Percentiles rank a stretch among this genome's conserved stretches.
Conservation (phyloP, 2,329 filamentous ascomycete species). For the Trichoderma atrobrunneum region DNA sequence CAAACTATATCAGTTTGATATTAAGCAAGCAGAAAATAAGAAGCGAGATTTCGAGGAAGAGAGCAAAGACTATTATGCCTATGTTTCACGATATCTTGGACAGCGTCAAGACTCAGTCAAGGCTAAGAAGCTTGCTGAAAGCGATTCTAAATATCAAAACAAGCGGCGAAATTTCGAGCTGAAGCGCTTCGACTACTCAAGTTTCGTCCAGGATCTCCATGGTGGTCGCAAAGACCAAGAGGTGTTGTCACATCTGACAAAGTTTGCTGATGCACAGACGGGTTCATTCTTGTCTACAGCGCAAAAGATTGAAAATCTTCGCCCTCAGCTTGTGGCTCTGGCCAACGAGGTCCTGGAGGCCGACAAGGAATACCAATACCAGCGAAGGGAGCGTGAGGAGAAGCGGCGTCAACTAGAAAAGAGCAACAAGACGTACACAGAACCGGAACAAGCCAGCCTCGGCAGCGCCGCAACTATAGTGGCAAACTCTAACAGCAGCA, state of each 20-base stretch:
- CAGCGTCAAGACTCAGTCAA: constrained; percentile 94
- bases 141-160: constrained; percentile 91
- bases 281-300: constrained; percentile 77
- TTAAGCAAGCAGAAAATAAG: constrained; percentile 95
- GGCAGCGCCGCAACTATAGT: constrained; percentile 34
- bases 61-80: constrained; percentile 97
- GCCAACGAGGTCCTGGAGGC: constrained; percentile 86
- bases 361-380: constrained; percentile 95
- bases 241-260: constrained; percentile 88
- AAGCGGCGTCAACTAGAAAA: constrained; percentile 89
- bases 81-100: constrained; percentile 92
- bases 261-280: constrained; percentile 88
- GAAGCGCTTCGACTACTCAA: constrained; percentile 97
- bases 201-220: constrained; percentile 98
- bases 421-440: constrained; percentile 70
- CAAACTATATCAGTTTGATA: constrained; percentile 90
- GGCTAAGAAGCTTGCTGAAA: constrained; percentile 93
- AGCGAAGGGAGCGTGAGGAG: constrained; percentile 91
- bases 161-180: constrained; percentile 95
- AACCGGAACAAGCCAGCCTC: constrained; percentile 59
- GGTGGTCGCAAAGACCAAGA: constrained; percentile 98
- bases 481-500: constrained; percentile 43
- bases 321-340: constrained; percentile 87
- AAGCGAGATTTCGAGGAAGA: constrained; percentile 98
- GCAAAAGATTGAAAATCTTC: constrained; percentile 80